Base-by-base conservation (phyloP, 345 rosid species). In the Eutrema heterophyllum region DNA sequence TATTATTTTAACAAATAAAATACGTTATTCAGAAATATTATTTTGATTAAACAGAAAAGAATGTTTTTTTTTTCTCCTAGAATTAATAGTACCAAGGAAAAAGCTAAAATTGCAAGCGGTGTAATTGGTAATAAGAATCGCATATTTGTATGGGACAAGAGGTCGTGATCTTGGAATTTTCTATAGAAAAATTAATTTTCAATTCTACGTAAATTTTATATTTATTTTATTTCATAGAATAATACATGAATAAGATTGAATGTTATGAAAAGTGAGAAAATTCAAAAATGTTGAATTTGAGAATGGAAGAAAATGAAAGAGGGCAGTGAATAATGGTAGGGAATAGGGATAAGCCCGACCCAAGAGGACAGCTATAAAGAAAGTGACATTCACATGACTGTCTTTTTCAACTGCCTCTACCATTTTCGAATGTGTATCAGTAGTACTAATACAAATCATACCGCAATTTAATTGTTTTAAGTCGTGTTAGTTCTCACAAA, bases 51-150 rank as follows among this genome's bases (percentile, higher is more conserved):
- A 18, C 35, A 8, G 9, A 49, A 33, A 16, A 24, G 0, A 64
- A 10, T 4, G n/a, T n/a, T n/a, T n/a, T 38, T 39, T 2, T 51
- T 12, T 52, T 52, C 30, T 54, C 21, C 14, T 26, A 50, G 1
- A 18, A 45, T 2, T 9, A 12, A 35, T 26, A 46, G 21, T 26
- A 35, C 35, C 30, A 51, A 35, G 51, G 30, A 45, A 27, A 68
- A 44, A 27, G n/a, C 52, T 61, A 68, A 62, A 62, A 9, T 44
- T 69, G 66, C 79, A 61, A 69, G 71, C 59, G 63, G 61, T 56
- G 78, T 32, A 50, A 50, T 43, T 50, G 43, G 32, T 52, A 52
- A 67, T 67, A 52, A 67, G 63, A 16, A 68, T 40, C 43, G 33
- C 26, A 70, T 58, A 50, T 13, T 1, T 57, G 6, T 56, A 43